Percentiles rank a stretch among this genome's conserved stretches.
These are phyloP conservation scores for Rhexocercosporidium sp. DNA, from an alignment of 2,329 filamentous ascomycete genomes.

Conservation along the genomic window DNA sequence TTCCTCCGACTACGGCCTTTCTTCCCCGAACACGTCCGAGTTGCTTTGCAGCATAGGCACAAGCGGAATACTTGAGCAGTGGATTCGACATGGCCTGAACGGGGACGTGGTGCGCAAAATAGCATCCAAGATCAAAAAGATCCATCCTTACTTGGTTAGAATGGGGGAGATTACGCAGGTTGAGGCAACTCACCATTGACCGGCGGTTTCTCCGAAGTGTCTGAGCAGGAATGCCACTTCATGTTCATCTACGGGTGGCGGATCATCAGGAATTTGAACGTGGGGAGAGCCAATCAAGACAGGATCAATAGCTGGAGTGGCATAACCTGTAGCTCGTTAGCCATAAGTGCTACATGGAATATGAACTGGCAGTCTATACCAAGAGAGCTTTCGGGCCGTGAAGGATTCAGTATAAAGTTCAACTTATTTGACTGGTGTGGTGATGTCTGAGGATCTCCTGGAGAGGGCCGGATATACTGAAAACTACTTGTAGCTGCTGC, in stretches of 20 bases:
- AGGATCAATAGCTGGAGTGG: constrained; percentile 52
- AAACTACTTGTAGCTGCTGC: constrained; percentile 53
- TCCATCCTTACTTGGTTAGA: constrained; percentile 51
- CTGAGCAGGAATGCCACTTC: constrained; percentile 64
- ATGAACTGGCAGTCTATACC: constrained; percentile 15
- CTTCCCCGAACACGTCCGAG: constrained; percentile 58
- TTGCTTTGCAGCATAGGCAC: constrained; percentile 67
- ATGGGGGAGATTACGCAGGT: background rate
- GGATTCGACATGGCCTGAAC: constrained; percentile 57
- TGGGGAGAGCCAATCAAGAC: constrained; percentile 38
- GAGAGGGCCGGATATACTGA: constrained; percentile 39
- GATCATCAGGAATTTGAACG: constrained; percentile 21
- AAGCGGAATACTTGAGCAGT: constrained; percentile 57
- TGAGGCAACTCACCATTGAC: constrained; percentile 54
- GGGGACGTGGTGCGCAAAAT: constrained; percentile 65
- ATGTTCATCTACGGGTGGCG: constrained; percentile 50
- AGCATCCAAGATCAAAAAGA: constrained; percentile 59
- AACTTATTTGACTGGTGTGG: constrained; percentile 50
- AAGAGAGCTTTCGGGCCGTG: constrained; percentile 30
- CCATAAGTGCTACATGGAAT: background rate
- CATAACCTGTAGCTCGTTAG: constrained; percentile 40
- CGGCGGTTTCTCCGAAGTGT: constrained; percentile 64
- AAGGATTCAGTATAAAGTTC: constrained; percentile 59
- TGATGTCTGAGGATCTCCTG: constrained; percentile 29
- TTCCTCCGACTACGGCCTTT: constrained; percentile 55